These are phyloP conservation scores for Sequoiadendron giganteum DNA, from an alignment of 75 land plant genomes.

Conservation along the genomic window DNA sequence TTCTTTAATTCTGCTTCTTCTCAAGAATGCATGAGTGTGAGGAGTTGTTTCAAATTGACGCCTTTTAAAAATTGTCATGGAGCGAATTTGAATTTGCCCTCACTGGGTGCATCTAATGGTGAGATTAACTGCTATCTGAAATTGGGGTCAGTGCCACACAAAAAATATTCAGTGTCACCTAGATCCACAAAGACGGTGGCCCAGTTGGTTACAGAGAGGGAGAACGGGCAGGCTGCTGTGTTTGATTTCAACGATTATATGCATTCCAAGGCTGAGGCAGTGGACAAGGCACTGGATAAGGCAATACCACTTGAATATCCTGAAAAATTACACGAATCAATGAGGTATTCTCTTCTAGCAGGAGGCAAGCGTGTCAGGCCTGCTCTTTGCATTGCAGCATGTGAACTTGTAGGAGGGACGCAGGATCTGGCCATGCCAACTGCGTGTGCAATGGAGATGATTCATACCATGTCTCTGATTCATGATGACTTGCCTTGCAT, in stretches of 20 bases:
- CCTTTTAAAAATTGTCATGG: neutral
- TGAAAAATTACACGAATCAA: constrained; percentile 48
- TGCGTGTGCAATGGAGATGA: constrained; percentile 72
- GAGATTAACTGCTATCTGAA: neutral
- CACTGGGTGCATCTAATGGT: neutral
- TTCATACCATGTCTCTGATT: constrained; percentile 66
- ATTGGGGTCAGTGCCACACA: neutral
- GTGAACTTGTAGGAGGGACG: constrained; percentile 55
- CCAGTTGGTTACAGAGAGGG: neutral
- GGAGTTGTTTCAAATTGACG: neutral
- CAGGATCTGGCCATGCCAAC: constrained; percentile 46
- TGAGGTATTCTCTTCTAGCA: constrained; percentile 77
- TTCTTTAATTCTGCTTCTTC: neutral
- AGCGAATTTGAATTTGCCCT: neutral
- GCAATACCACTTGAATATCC: constrained; percentile 53
- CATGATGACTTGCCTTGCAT: constrained; percentile 67
- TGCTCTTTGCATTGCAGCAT: constrained; percentile 52
- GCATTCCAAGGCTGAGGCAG: constrained; percentile 24
- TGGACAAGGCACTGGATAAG: constrained; percentile 51
- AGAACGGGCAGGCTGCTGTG: neutral
- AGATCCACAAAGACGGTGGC: neutral
- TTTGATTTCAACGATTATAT: constrained; percentile 32
- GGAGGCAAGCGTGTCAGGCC: constrained; percentile 76
- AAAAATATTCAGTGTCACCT: no score
- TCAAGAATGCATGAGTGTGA: neutral